Evolutionary conservation across 2,329 filamentous ascomycete species (phyloP).

Genomic region (Lachnellula cervina): DNA sequence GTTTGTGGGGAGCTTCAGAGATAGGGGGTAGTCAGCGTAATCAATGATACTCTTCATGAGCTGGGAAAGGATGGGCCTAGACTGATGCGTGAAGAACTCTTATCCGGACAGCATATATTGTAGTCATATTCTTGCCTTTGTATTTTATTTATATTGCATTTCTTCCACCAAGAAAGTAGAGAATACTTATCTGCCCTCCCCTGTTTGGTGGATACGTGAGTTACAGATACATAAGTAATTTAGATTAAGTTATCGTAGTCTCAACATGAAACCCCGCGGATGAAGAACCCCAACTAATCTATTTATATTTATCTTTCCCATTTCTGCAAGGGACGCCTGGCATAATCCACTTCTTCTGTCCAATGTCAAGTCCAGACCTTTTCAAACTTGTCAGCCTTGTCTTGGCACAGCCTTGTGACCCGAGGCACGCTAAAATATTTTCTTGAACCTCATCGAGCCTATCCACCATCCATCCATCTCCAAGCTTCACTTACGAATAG

Average conservation of each 20-base stretch:
- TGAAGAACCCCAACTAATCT: too few species aligned
- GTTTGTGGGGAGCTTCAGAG: constrained; percentile 10
- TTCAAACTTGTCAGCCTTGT: constrained; percentile 14
- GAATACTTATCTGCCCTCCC: too few species aligned
- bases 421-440: constrained; percentile 19
- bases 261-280: background rate
- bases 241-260: background rate
- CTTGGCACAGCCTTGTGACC: constrained; percentile 21
- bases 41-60: constrained; percentile 15
- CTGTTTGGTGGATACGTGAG: background rate
- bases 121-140: background rate
- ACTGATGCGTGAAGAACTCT: background rate
- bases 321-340: too few species aligned
- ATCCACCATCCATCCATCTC: background rate
- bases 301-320: too few species aligned
- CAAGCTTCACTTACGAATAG: background rate
- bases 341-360: too few species aligned
- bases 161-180: too few species aligned
- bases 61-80: background rate
- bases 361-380: background rate
- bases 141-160: background rate
- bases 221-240: background rate
- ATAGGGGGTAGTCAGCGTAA: constrained; percentile 21
- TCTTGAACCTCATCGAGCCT: background rate
- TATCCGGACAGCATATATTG: background rate